These are phyloP conservation scores for Oehlia diaphana DNA, from an alignment of 192 early-diverging fungal species.

Conservation along the genomic window DNA sequence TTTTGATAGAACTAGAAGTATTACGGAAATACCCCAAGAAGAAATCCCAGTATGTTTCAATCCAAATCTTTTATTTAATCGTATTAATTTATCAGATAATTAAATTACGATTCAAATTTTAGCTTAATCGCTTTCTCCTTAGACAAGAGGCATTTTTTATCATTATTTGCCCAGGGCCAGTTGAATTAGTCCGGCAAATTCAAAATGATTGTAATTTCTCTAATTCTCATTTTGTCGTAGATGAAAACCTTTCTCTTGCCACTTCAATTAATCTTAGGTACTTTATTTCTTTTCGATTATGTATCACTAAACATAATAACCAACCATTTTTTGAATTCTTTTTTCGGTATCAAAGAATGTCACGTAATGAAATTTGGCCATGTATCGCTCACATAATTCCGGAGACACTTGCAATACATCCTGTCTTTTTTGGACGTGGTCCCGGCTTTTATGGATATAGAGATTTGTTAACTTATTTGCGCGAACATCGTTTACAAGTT, in stretches of 20 bases:
- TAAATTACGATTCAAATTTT: background rate
- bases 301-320: background rate
- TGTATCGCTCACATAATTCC: slow-evolving; percentile 3
- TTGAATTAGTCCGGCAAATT: background rate
- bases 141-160: slow-evolving; percentile 13
- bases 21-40: background rate
- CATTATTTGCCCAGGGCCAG: slow-evolving; percentile 10
- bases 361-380: slow-evolving; percentile 8
- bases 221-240: slow-evolving; percentile 8
- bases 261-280: slow-evolving; percentile 5
- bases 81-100: background rate
- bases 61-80: background rate
- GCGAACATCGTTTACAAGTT: background rate
- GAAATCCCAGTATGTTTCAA: background rate
- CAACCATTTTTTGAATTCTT: too few species aligned
- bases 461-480: slow-evolving; percentile 13
- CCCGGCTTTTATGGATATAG: background rate
- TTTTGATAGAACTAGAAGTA: background rate
- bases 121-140: slow-evolving; percentile 16
- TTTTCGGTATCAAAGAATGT: slow-evolving; percentile 15
- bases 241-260: slow-evolving; percentile 20
- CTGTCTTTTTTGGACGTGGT: slow-evolving; percentile 7
- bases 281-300: background rate
- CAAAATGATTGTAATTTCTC: background rate
- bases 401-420: background rate